Base-by-base conservation (phyloP, 768 basidiomycete species). In the Rhodocollybia butyracea region DNA sequence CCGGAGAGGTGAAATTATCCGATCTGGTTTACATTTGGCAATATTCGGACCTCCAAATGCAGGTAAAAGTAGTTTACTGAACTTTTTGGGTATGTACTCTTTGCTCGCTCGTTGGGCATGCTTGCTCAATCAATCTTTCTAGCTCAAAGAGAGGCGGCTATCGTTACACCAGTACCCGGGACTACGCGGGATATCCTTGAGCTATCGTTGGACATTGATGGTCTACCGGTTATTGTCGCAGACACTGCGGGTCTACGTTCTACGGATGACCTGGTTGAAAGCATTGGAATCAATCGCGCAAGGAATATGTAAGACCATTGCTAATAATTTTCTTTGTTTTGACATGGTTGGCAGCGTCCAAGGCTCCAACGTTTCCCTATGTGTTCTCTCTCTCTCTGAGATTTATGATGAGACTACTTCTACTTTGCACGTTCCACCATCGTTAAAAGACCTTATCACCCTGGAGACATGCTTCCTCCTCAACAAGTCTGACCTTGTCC, bases 41-140 rank as follows among this genome's bases (percentile, higher is more conserved):
- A 94, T 97, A 36, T 94, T 94, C 63, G 94, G 94, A 1, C 91
- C 93, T 22, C 91, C 94, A 0, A 97, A 97, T 62, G 92, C 89
- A 1, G 94, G 94, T n/a, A 97, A 96, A 72, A 94, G 91, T 64
- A 91, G 87, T 63, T 68, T 94, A 19, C 76, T 93, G 45, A 96
- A 96, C 63, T 92, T 85, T 66, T 74, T 96, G 12, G 89, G 93
- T 87, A 61, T 13, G 21, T 46, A 21, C 10, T 15, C 22, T 53
- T 54, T 22, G 11, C 32, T 54, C 29, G 13, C 48, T 39, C 34
- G 39, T 36, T 54, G 10, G 8, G 32, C 24, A 8, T 22, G 27
- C 51, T 47, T 32, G 41, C 29, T 13, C 56, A 5, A 48, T 32
- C 41, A 19, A 21, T 27, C 32, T 42, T 45, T 26, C 19, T 51